Evolutionary conservation across 2,329 filamentous ascomycete genomes (phyloP).

Genomic region (Penicillium brevicompactum): DNA sequence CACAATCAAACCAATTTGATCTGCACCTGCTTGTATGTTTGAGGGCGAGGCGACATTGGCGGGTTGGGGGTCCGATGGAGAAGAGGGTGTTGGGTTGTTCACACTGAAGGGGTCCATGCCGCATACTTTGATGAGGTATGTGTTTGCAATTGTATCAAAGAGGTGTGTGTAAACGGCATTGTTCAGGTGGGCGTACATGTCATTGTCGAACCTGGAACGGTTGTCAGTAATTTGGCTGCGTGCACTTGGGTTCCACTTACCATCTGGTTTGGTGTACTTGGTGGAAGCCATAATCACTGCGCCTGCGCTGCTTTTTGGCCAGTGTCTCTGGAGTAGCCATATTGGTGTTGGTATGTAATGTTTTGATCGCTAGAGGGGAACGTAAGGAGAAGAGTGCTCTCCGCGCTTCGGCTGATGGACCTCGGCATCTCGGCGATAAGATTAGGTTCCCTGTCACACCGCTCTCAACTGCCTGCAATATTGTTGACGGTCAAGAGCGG

Average conservation of each 20-base stretch:
- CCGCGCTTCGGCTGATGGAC: constrained; percentile 14
- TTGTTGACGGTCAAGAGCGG: not conserved
- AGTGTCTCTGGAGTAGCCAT: constrained; percentile 35
- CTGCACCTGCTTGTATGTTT: constrained; percentile 32
- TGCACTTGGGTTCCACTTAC: constrained; percentile 46
- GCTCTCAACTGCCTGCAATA: constrained; percentile 4
- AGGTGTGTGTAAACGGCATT: constrained; percentile 85
- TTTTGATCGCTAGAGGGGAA: not conserved
- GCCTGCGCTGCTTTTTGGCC: constrained; percentile 62
- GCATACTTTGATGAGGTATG: constrained; percentile 80
- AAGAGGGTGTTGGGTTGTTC: constrained; percentile 24
- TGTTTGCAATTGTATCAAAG: constrained; percentile 88
- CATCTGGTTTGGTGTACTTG: constrained; percentile 87
- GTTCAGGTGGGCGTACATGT: constrained; percentile 94
- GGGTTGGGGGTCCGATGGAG: constrained; percentile 11
- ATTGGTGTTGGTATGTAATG: not conserved
- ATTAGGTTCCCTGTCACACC: constrained; percentile 12
- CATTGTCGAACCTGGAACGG: constrained; percentile 75
- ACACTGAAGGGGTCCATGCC: constrained; percentile 69
- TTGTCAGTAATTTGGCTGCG: constrained; percentile 1
- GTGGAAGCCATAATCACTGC: constrained; percentile 74
- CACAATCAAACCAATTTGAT: constrained; percentile 80
- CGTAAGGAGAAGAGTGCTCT: not conserved
- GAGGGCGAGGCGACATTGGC: constrained; percentile 1
- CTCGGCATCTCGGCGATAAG: constrained; percentile 23